A percentile compares a stretch with the other conserved stretches of the same genome.
Conservation (phyloP, 2,329 filamentous ascomycete genomes). For the Pseudogymnoascus sp. region DNA sequence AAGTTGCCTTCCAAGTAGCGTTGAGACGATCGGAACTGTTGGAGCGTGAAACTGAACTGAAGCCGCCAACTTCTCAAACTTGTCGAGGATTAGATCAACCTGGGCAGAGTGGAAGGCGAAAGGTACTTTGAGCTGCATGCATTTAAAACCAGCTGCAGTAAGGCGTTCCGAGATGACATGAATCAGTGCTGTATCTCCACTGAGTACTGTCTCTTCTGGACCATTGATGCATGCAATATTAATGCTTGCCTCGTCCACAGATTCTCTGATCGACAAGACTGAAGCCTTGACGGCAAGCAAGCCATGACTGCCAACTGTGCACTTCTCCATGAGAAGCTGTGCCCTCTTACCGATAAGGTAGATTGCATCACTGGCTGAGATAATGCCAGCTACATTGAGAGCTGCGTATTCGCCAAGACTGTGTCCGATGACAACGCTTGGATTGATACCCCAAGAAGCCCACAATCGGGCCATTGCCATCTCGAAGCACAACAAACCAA, state of each 20-base stretch:
- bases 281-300: constrained; percentile 50
- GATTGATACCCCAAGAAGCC: constrained; percentile 46
- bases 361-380: constrained; percentile 62
- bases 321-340: constrained; percentile 53
- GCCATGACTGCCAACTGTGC: constrained; percentile 55
- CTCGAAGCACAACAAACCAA: constrained; percentile 45
- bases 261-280: constrained; percentile 32
- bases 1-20: constrained; percentile 53
- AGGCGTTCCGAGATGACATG: constrained; percentile 41
- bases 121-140: constrained; percentile 53
- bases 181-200: constrained; percentile 45
- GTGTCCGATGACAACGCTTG: constrained; percentile 48
- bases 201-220: constrained; percentile 66
- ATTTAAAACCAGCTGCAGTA: constrained; percentile 45
- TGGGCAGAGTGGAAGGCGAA: constrained; percentile 61
- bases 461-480: constrained; percentile 48
- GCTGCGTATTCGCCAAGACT: constrained; percentile 69
- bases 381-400: constrained; percentile 59
- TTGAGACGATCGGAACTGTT: constrained; percentile 55
- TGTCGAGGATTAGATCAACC: constrained; percentile 52
- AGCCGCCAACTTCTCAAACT: constrained; percentile 46
- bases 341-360: constrained; percentile 63
- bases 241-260: constrained; percentile 40
- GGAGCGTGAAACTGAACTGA: constrained; percentile 47
- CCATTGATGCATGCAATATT: constrained; percentile 65